Conservation (phyloP, 2,329 filamentous ascomycete genomes). For the Phaeosphaeria sp. region DNA sequence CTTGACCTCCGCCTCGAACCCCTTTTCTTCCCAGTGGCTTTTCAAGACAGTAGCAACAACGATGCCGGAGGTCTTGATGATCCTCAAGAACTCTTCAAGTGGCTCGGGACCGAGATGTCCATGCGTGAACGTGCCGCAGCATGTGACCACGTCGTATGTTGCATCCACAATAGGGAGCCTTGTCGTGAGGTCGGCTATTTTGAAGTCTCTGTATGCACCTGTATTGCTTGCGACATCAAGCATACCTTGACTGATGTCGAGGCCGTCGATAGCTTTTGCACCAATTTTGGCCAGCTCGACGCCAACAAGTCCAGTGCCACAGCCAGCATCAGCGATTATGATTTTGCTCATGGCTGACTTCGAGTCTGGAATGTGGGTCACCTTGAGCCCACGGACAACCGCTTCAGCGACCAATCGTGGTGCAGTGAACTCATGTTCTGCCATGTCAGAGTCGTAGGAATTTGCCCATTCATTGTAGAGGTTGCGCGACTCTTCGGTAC, state of each 20-base stretch:
- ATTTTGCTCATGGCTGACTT: constrained; percentile 22
- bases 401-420: constrained; percentile 46
- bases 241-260: constrained; percentile 62
- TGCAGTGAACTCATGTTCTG: constrained; percentile 50
- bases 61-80: constrained; percentile 56
- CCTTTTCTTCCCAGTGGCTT: constrained; percentile 57
- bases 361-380: constrained; percentile 18
- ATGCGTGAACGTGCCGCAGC: constrained; percentile 62
- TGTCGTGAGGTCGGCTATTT: constrained; percentile 56
- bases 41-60: constrained; percentile 60
- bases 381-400: constrained; percentile 18
- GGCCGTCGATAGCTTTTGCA: constrained; percentile 57
- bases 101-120: constrained; percentile 61
- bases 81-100: constrained; percentile 58
- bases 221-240: constrained; percentile 58
- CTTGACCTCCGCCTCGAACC: constrained; percentile 56
- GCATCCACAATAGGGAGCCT: constrained; percentile 49
- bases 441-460: constrained; percentile 53
- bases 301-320: constrained; percentile 62
- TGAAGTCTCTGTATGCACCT: constrained; percentile 56
- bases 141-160: constrained; percentile 59
- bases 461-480: constrained; percentile 58
- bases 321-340: constrained; percentile 61
- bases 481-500: constrained; percentile 45
- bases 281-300: constrained; percentile 54